Evolutionary conservation across 2,329 filamentous ascomycete species (phyloP), one percentile per base, ranked within the genome.

Genomic region (Arthrobotrys sinensis): DNA sequence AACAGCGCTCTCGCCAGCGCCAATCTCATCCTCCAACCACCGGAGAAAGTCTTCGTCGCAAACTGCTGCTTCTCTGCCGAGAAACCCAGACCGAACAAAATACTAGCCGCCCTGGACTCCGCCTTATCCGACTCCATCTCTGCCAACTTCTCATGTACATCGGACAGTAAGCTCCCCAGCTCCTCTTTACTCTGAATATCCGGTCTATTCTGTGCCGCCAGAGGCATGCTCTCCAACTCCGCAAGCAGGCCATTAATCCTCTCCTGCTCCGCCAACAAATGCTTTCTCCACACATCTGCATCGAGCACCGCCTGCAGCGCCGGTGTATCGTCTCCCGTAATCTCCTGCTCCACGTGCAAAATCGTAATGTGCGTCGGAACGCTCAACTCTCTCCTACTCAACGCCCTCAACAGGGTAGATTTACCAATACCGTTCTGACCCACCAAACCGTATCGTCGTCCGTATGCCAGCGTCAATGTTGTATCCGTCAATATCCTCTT

Each of bases 111-210:
- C 83, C 96, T 89, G 80, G 96, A 92, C 83, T 99, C 96, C 75
- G 96, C 96, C 86, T 97, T 98, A 86, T 99, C 96, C 0, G 96
- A 97, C 83, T 99, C 96, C 96, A 99, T 99, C 85, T 99, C 96
- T 19, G 94, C 90, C 76, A 99, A 88, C 85, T 99, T 99, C 76
- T 88, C 85, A 83, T 99, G 94, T 63, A 99, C 91, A 83, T 99
- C 96, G 81, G 92, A 93, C 53, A 99, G 88, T 45, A 96, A 97
- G 79, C 91, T 91, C 83, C 99, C 96, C 65, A 97, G 90, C 48
- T 93, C 93, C 82, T 97, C 93, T 75, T 90, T 89, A 84, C 98
- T 80, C 66, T 79, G 79, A 32, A 75, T 76, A 60, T 75, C 76
- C 12, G 76, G 76, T 24, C 76, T 73, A 46, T 62, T 76, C 67